Conservation (phyloP, 179 eudicot species). For the Silene vulgaris region DNA sequence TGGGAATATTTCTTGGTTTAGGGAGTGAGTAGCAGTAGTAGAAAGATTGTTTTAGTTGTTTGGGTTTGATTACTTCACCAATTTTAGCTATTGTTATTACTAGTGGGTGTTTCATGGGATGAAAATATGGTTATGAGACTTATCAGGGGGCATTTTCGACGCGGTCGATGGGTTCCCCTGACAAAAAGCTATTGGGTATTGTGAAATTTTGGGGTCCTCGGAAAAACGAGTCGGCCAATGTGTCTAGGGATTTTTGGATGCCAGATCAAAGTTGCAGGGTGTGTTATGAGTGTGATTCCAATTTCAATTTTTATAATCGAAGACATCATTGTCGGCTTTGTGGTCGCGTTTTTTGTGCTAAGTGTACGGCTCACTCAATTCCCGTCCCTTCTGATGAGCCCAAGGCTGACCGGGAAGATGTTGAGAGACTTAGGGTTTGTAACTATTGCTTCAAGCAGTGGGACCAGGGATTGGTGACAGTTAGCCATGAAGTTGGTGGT, state of each 20-base stretch:
- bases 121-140: conserved; percentile 36
- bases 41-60: neutral
- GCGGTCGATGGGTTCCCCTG: conserved; percentile 43
- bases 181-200: conserved; percentile 31
- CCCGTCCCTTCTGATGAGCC: conserved; percentile 33
- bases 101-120: conserved; percentile 30
- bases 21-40: conserved; percentile 6
- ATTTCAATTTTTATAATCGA: conserved; percentile 35
- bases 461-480: conserved; percentile 33
- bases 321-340: conserved; percentile 47
- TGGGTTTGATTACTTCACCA: conserved; percentile 10
- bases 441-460: conserved; percentile 42
- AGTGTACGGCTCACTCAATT: conserved; percentile 37
- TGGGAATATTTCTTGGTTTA: conserved; percentile 8
- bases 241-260: conserved; percentile 47
- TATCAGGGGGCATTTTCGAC: conserved; percentile 37
- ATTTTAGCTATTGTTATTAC: conserved; percentile 16
- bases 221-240: conserved; percentile 26
- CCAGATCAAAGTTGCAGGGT: conserved; percentile 41
- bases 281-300: conserved; percentile 40
- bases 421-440: conserved; percentile 40
- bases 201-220: conserved; percentile 37
- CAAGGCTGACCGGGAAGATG: conserved; percentile 32
- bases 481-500: conserved; percentile 29
- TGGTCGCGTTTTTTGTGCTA: conserved; percentile 42